Conservation (phyloP, 768 basidiomycete genomes). For the Baorangia bicolor region DNA sequence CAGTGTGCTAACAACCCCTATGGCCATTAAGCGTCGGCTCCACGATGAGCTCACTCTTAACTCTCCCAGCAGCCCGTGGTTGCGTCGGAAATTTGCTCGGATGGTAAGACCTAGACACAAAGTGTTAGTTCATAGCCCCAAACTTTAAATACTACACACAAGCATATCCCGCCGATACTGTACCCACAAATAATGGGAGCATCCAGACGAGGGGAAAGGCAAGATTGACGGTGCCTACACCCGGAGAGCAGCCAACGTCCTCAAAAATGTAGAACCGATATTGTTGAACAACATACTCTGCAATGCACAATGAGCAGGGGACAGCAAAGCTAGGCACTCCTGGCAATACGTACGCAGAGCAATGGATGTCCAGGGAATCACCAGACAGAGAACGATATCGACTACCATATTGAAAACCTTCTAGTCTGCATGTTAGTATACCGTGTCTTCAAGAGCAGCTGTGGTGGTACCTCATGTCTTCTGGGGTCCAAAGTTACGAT, state of each 20-base stretch:
- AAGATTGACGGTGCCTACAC: conserved; percentile 32
- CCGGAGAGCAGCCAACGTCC: conserved; percentile 44
- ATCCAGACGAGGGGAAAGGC: conserved; percentile 43
- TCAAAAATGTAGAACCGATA: conserved; percentile 52
- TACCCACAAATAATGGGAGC: conserved; percentile 46
- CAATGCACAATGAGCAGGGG: background rate
- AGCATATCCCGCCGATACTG: conserved; percentile 44
- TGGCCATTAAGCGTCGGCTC: conserved; percentile 15
- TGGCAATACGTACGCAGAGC: conserved; percentile 26
- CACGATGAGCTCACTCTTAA: background rate
- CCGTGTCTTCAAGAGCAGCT: background rate
- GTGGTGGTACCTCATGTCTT: conserved; percentile 6
- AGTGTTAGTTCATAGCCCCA: background rate
- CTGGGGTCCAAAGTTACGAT: conserved; percentile 33
- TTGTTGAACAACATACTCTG: conserved; percentile 49
- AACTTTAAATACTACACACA: conserved; percentile 8
- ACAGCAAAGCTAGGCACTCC: background rate
- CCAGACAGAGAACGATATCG: conserved; percentile 32
- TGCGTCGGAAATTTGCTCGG: conserved; percentile 1
- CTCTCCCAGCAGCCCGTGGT: background rate
- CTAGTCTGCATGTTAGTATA: conserved; percentile 11
- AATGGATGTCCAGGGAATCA: conserved; percentile 34
- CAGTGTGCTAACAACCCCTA: conserved; percentile 4
- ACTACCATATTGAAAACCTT: conserved; percentile 22
- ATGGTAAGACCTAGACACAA: conserved; percentile 8